Conservation (phyloP, 2,329 filamentous ascomycete genomes). For the Penicillium psychrosexuale region DNA sequence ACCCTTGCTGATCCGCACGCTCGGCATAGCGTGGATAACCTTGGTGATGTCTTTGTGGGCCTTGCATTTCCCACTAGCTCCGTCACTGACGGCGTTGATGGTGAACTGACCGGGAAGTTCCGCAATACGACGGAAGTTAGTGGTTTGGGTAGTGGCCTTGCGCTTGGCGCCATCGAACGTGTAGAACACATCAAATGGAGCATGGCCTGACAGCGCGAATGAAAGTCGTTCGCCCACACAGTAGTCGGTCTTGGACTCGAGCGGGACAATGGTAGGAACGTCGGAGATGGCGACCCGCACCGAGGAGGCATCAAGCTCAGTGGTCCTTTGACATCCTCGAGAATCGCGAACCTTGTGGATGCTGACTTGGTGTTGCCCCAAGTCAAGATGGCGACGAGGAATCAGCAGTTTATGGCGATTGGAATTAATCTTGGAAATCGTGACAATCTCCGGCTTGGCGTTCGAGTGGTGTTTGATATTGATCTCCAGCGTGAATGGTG, state of each 20-base stretch:
- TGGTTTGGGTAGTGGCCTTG: conserved; percentile 69
- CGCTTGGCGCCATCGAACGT: conserved; percentile 75
- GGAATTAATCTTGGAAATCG: conserved; percentile 73
- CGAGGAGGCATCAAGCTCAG: conserved; percentile 66
- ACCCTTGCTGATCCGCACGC: conserved; percentile 84
- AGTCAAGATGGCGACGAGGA: conserved; percentile 75
- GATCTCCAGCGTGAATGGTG: conserved; percentile 87
- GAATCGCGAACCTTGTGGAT: conserved; percentile 88
- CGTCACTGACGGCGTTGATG: conserved; percentile 83
- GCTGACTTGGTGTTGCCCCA: conserved; percentile 84
- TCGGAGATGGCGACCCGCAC: conserved; percentile 92
- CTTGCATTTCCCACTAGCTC: conserved; percentile 76
- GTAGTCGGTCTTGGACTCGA: conserved; percentile 81
- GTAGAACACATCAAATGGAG: conserved; percentile 91
- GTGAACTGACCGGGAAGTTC: conserved; percentile 85
- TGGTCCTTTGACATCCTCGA: conserved; percentile 78
- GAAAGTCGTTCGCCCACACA: conserved; percentile 94
- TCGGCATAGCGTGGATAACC: conserved; percentile 85
- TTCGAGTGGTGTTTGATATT: conserved; percentile 89
- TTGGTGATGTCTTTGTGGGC: conserved; percentile 75
- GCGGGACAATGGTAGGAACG: conserved; percentile 81
- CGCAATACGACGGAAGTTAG: conserved; percentile 87
- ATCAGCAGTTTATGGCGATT: conserved; percentile 77
- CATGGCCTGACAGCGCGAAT: conserved; percentile 84
- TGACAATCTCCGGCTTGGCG: conserved; percentile 73